Evolutionary conservation across 495 filamentous ascomycete genomes (phyloP), one percentile per base, ranked within the genome.

Genomic region (Xylaria flabelliformis): DNA sequence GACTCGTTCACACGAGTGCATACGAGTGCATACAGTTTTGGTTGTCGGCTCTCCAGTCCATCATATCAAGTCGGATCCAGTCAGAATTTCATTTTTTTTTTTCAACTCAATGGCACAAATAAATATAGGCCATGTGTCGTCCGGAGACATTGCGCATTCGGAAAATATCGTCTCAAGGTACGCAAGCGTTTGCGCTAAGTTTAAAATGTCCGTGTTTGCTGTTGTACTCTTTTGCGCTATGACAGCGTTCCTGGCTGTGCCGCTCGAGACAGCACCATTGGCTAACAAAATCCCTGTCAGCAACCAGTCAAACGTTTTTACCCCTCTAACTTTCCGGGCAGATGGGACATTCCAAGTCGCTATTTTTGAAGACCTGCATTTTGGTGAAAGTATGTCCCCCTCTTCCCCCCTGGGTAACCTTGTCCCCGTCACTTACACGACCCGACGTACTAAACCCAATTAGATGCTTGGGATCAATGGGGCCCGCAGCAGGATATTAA

Each of bases 291-390:
- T 69, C 59, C 56, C 8, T 46, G 36, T 26, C 51, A 42, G 42
- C 15, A 73, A 73, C 50, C 74, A 71, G 59, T 72, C 71, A 26
- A 10, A 69, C 34, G 13, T 71, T 44, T 74, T 72, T 15, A 72
- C 72, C 2, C 82, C 82, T n/a, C 81, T 85, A 6, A 77, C 70
- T n/a, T 83, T 85, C 72, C 76, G 72, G 6, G 4, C 64, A 2
- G 78, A 82, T 41, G 84, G 82, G 21, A 79, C 75, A 9, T 86
- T 86, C 70, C 84, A 84, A 64, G 76, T 93, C 34, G 80, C 87
- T 21, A 83, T 93, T 36, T 92, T 94, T 72, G 82, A 87, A 29
- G 91, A 93, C 74, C 75, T 93, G 24, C 91, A 93, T 78, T 92
- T 90, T 72, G 91, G 88, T 12, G 91, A 93, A 76, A 84, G 88